Evolutionary conservation across 768 basidiomycete genomes (phyloP).

Genomic region (Lentinula sp.): DNA sequence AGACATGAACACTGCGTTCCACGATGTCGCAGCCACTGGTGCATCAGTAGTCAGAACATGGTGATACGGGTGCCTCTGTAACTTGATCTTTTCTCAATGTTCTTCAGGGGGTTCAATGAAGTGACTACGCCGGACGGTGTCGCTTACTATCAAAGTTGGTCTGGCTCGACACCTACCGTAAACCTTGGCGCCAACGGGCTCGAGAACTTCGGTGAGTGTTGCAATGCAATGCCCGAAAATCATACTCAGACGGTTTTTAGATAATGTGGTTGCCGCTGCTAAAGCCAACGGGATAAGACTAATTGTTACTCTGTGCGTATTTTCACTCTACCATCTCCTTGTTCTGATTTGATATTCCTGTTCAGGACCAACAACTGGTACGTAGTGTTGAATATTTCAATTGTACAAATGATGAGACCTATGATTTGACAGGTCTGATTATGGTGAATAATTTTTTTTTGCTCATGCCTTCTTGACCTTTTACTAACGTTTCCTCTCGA

Average conservation of each 20-base stretch:
- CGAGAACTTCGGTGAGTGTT: conserved; percentile 36
- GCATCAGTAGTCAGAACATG: conserved; percentile 37
- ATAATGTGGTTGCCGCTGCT: conserved; percentile 50
- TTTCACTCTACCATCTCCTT: not conserved
- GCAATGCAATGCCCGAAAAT: not conserved
- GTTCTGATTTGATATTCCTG: not conserved
- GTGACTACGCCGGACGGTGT: conserved; percentile 37
- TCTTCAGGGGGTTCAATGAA: conserved; percentile 45
- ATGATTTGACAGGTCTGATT: conserved; percentile 5
- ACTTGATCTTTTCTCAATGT: not conserved
- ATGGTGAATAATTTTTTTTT: not conserved
- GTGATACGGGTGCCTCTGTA: conserved; percentile 14
- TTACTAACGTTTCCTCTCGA: not conserved
- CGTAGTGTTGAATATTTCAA: not conserved
- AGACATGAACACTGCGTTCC: conserved; percentile 45
- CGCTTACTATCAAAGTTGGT: conserved; percentile 50
- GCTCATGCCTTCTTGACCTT: not conserved
- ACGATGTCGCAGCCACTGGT: conserved; percentile 45
- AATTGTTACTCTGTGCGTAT: conserved; percentile 48
- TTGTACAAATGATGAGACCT: not conserved
- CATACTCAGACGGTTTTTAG: conserved; percentile 17
- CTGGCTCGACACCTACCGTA: conserved; percentile 39
- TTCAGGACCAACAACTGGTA: conserved; percentile 55
- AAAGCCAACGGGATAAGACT: conserved; percentile 56
- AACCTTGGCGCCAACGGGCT: conserved; percentile 51